Conservation (phyloP, 2,329 filamentous ascomycete species). For the Chaetomium globosum region DNA sequence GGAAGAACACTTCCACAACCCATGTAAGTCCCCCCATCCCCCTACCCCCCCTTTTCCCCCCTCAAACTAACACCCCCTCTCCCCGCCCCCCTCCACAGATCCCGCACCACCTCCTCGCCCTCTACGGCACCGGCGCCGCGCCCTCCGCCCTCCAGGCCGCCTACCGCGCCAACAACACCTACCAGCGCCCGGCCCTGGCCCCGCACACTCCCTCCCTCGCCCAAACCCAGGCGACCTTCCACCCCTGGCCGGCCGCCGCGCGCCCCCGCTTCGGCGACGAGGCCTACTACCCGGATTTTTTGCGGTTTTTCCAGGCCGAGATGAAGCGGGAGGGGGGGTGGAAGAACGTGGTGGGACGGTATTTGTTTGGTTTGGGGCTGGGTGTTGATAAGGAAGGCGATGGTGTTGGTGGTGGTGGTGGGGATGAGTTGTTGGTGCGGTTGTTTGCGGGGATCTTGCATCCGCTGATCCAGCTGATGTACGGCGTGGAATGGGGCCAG, state of each 20-base stretch:
- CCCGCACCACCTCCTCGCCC: constrained; percentile 71
- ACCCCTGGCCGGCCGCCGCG: constrained; percentile 57
- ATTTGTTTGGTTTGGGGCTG: constrained; percentile 61
- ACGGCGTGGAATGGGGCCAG: constrained; percentile 79
- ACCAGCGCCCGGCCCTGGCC: constrained; percentile 62
- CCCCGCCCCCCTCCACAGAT: constrained; percentile 56
- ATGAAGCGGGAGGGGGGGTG: constrained; percentile 62
- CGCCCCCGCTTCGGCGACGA: constrained; percentile 63
- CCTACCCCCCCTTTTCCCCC: too few species aligned
- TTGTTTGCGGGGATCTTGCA: constrained; percentile 72
- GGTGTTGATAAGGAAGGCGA: too few species aligned
- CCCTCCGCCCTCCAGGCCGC: constrained; percentile 61
- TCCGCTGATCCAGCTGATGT: constrained; percentile 82
- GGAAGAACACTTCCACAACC: constrained; percentile 71
- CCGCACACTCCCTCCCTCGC: constrained; percentile 54
- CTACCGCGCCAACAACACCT: constrained; percentile 66
- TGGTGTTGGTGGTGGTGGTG: background rate
- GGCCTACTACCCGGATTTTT: constrained; percentile 69
- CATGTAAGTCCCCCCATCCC: constrained; percentile 55
- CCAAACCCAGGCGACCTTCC: constrained; percentile 49
- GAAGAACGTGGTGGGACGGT: constrained; percentile 63
- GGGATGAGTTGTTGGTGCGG: constrained; percentile 67
- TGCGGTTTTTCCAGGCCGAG: constrained; percentile 74
- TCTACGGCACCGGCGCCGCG: constrained; percentile 74
- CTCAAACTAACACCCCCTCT: background rate